A percentile compares a stretch with the other conserved stretches of the same genome.
phyloP scores from a whole-genome alignment of 1,139 yeast species.

The Blastobotrys apis region DNA sequence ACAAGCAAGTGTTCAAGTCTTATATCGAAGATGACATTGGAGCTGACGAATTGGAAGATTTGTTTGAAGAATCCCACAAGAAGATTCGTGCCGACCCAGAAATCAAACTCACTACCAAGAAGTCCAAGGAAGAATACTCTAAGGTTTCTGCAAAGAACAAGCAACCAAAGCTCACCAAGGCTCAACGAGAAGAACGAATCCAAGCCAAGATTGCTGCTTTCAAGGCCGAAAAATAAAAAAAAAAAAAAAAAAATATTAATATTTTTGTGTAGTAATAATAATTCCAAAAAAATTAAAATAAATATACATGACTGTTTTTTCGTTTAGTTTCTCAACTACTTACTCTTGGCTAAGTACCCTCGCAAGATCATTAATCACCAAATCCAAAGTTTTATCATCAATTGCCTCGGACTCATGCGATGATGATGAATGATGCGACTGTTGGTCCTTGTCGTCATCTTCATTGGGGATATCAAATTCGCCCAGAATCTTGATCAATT shows the following conservation, averaged over 20 bases:
- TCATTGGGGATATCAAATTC: too few species aligned
- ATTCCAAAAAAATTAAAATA: neutral
- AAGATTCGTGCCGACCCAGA: conserved; percentile 93
- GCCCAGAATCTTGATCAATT: conserved; percentile 20
- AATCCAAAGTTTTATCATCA: conserved; percentile 19
- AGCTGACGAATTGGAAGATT: conserved; percentile 94
- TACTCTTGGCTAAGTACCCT: conserved; percentile 8
- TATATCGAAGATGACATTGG: conserved; percentile 97
- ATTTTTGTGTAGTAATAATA: neutral
- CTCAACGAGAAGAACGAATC: conserved; percentile 84
- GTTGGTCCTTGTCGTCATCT: neutral
- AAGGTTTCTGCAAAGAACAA: conserved; percentile 93
- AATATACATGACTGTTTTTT: neutral
- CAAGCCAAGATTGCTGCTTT: conserved; percentile 77
- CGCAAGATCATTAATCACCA: conserved; percentile 23
- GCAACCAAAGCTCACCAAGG: conserved; percentile 83
- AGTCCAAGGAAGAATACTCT: conserved; percentile 97
- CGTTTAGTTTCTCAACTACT: neutral
- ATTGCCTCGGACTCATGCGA: conserved; percentile 2
- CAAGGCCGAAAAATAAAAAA: conserved; percentile 21
- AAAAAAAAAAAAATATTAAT: neutral
- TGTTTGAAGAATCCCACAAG: conserved; percentile 92
- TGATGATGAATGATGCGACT: neutral
- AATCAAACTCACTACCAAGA: conserved; percentile 80
- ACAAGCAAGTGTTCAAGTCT: conserved; percentile 91